Conservation (phyloP, 108 stramenopile species). For the Craspedostauros australis region DNA sequence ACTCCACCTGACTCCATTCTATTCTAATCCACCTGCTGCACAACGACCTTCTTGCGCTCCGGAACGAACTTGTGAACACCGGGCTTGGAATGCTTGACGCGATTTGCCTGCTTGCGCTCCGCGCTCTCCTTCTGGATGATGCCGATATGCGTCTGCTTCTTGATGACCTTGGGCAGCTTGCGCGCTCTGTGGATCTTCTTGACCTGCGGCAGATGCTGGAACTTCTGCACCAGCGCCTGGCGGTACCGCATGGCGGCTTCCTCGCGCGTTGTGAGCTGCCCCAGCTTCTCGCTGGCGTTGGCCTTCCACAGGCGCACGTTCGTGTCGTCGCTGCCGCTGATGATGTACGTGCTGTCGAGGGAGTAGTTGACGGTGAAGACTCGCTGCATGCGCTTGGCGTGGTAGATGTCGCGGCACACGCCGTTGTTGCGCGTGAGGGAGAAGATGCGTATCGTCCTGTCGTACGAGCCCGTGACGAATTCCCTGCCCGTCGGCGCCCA, state of each 20-base stretch:
- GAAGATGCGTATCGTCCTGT: constrained; percentile 94
- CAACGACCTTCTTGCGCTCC: constrained; percentile 67
- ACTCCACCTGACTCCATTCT: too few species aligned
- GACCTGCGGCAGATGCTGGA: constrained; percentile 91
- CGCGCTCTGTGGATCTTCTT: constrained; percentile 78
- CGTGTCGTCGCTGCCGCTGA: constrained; percentile 96
- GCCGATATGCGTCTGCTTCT: constrained; percentile 79
- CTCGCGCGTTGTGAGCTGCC: constrained; percentile 80
- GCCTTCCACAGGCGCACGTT: constrained; percentile 98
- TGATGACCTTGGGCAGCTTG: constrained; percentile 89
- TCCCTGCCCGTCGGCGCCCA: constrained; percentile 97
- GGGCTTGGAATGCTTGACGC: constrained; percentile 75
- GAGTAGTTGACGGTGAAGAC: constrained; percentile 94
- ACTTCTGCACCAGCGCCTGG: constrained; percentile 78
- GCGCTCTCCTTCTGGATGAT: constrained; percentile 88
- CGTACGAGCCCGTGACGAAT: constrained; percentile 94
- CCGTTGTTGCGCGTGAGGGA: constrained; percentile 42
- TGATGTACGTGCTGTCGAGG: constrained; percentile 87
- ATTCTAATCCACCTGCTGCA: constrained; percentile 73
- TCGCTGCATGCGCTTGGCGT: constrained; percentile 98
- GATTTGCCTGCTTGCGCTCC: constrained; percentile 84
- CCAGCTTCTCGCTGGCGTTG: constrained; percentile 84
- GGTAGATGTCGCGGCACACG: constrained; percentile 85
- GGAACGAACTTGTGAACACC: constrained; percentile 54
- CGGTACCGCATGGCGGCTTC: constrained; percentile 82